Evolutionary conservation across 2,329 filamentous ascomycete species (phyloP).

Genomic region (Fusarium sulawesiense): DNA sequence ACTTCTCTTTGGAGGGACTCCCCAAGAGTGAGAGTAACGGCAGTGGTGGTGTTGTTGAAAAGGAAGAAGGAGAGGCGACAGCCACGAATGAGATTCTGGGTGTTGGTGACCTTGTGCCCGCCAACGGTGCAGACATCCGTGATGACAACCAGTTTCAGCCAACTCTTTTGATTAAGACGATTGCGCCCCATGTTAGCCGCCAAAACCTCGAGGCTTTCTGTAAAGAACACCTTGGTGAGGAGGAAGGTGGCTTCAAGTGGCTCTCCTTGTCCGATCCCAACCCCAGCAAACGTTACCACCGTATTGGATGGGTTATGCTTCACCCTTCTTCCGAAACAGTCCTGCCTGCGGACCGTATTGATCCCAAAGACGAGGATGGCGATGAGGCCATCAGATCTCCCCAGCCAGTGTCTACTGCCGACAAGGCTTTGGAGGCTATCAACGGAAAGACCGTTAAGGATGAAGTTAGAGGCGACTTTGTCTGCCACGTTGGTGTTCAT

Average conservation of each 20-base stretch:
- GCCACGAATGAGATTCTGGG: constrained; percentile 92
- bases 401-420: constrained; percentile 70
- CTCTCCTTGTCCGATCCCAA: constrained; percentile 96
- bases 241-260: constrained; percentile 93
- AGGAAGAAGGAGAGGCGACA: constrained; percentile 94
- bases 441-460: constrained; percentile 98
- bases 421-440: constrained; percentile 91
- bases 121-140: constrained; percentile 83
- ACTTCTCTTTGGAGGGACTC: constrained; percentile 92
- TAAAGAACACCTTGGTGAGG: constrained; percentile 91
- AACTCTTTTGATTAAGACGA: constrained; percentile 96
- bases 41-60: constrained; percentile 85
- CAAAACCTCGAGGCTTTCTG: constrained; percentile 94
- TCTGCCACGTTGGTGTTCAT: constrained; percentile 96
- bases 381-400: constrained; percentile 68
- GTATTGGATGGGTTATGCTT: constrained; percentile 98
- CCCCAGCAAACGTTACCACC: constrained; percentile 94
- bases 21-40: constrained; percentile 94
- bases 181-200: constrained; percentile 94
- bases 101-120: constrained; percentile 89
- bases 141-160: constrained; percentile 91
- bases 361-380: constrained; percentile 76
- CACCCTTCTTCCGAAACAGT: constrained; percentile 79
- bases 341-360: constrained; percentile 75
- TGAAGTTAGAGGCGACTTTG: constrained; percentile 92